phyloP scores from a whole-genome alignment of 2,329 filamentous ascomycete species.

The Lachnellula arida region DNA sequence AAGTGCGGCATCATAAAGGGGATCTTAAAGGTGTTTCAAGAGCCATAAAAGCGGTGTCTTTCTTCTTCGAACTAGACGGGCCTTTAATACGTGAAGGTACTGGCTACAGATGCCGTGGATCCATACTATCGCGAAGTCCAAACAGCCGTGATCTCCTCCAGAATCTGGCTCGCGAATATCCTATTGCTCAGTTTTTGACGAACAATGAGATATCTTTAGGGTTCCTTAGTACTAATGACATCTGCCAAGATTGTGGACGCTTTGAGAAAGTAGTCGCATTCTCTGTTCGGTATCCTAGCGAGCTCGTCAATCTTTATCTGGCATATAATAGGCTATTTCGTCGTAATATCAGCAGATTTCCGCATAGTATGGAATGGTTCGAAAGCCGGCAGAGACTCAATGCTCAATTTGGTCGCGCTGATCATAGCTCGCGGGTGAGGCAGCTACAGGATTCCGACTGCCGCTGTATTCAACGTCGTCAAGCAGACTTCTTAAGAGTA shows the following conservation, averaged over 20 bases:
- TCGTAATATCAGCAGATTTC: slow-evolving; percentile 21
- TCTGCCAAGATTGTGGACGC: slow-evolving; percentile 17
- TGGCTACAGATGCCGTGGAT: slow-evolving; percentile 17
- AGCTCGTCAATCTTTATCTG: slow-evolving; percentile 16
- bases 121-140: slow-evolving; percentile 19
- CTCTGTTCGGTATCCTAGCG: slow-evolving; percentile 14
- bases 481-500: too few species aligned
- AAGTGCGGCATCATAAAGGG: slow-evolving; percentile 11
- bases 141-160: slow-evolving; percentile 13
- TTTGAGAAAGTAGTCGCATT: slow-evolving; percentile 19
- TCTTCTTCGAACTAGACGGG: slow-evolving; percentile 23
- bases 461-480: too few species aligned
- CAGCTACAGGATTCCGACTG: too few species aligned
- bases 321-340: slow-evolving; percentile 13
- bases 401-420: slow-evolving; percentile 16
- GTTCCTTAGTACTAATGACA: slow-evolving; percentile 12
- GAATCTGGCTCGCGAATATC: slow-evolving; percentile 9
- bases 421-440: slow-evolving; percentile 1
- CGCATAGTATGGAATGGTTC: slow-evolving; percentile 21
- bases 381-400: slow-evolving; percentile 15
- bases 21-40: slow-evolving; percentile 13
- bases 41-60: slow-evolving; percentile 16
- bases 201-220: slow-evolving; percentile 10
- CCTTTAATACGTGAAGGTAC: slow-evolving; percentile 7
- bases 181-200: slow-evolving; percentile 10